These are phyloP conservation scores for Penicillium bovifimosum DNA, from an alignment of 495 filamentous ascomycete species.

Conservation along the genomic window DNA sequence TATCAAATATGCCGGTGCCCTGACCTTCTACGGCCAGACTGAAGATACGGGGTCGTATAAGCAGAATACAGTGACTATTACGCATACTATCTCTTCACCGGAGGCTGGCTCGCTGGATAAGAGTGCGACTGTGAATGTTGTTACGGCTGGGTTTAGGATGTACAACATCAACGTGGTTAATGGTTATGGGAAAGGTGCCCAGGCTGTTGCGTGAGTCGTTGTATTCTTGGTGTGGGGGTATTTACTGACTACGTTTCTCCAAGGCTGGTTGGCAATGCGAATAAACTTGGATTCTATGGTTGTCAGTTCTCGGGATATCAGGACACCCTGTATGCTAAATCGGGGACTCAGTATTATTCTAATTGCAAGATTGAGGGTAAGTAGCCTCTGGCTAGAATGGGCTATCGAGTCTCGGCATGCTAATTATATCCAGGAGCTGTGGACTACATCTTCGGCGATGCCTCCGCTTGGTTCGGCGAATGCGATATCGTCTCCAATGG, in stretches of 20 bases:
- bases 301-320: conserved; percentile 56
- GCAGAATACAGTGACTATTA: conserved; percentile 58
- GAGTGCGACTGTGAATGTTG: conserved; percentile 53
- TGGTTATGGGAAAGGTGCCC: conserved; percentile 30
- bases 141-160: conserved; percentile 44
- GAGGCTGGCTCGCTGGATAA: conserved; percentile 39
- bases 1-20: conserved; percentile 31
- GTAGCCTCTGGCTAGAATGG: not conserved
- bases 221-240: too few relatives aligned
- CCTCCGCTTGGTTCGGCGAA: conserved; percentile 58
- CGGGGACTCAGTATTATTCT: conserved; percentile 53
- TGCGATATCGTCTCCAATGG: conserved; percentile 53
- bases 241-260: not conserved
- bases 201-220: conserved; percentile 31
- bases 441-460: conserved; percentile 67
- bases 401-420: not conserved
- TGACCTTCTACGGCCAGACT: conserved; percentile 52
- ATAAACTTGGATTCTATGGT: conserved; percentile 54
- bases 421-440: conserved; percentile 19
- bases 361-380: conserved; percentile 51
- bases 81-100: conserved; percentile 43
- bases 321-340: conserved; percentile 57
- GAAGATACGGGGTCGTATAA: conserved; percentile 48
- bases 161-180: conserved; percentile 63
- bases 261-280: conserved; percentile 44